A percentile compares a stretch with the other conserved stretches of the same genome.
Conservation (phyloP, 2,329 filamentous ascomycete species). For the Cercospora zeina region DNA sequence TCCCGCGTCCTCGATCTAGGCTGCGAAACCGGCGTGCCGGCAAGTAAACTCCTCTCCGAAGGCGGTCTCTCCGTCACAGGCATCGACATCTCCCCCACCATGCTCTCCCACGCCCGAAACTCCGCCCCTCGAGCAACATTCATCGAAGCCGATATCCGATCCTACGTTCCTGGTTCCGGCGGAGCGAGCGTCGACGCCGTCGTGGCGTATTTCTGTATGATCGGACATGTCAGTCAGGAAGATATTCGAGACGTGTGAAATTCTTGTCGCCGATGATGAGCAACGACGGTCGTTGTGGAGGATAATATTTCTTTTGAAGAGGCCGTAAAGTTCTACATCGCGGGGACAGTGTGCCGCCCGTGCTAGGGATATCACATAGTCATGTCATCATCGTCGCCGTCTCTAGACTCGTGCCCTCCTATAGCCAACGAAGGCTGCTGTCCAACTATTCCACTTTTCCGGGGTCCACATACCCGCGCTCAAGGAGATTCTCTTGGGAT, state of each 20-base stretch:
- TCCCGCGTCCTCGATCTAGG: slow-evolving; percentile 37
- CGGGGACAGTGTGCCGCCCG: background rate
- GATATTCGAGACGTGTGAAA: slow-evolving; percentile 5
- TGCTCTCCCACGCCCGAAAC: slow-evolving; percentile 35
- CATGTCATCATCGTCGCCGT: background rate
- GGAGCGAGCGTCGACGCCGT: background rate
- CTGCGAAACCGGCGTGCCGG: slow-evolving; percentile 40
- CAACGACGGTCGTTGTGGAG: background rate
- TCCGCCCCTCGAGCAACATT: slow-evolving; percentile 14
- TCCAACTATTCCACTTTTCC: background rate
- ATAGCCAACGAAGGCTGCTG: background rate
- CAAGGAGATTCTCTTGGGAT: background rate
- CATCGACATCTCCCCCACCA: slow-evolving; percentile 38
- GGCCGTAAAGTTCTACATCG: background rate
- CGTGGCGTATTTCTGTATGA: slow-evolving; percentile 10
- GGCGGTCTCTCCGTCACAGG: slow-evolving; percentile 36
- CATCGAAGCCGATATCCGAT: slow-evolving; percentile 2
- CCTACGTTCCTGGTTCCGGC: background rate
- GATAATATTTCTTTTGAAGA: background rate
- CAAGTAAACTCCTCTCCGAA: slow-evolving; percentile 34
- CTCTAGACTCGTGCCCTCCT: background rate
- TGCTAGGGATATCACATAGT: background rate
- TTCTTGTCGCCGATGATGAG: background rate
- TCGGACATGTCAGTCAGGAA: background rate
- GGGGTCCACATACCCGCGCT: background rate